A percentile compares a stretch with the other conserved stretches of the same genome.
Evolutionary conservation across 441 rosid species (phyloP).

Genomic region (Syzygium malaccense): DNA sequence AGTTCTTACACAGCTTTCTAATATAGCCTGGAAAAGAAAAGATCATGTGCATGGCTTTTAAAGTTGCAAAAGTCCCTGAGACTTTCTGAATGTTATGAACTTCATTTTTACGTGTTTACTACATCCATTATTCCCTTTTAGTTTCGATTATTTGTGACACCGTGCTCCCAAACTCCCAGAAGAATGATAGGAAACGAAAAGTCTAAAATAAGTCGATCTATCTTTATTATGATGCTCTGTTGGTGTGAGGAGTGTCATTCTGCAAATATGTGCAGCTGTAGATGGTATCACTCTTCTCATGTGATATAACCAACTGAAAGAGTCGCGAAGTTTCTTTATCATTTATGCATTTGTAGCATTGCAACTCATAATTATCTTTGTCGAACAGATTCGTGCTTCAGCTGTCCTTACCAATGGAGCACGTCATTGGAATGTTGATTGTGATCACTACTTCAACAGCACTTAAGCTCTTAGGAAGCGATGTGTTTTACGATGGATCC

Average conservation of each 20-base stretch:
- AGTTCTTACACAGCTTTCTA: background rate
- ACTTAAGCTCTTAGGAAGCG: constrained; percentile 27
- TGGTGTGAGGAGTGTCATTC: background rate
- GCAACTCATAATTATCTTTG: background rate
- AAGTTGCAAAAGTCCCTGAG: background rate
- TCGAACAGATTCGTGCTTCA: constrained; percentile 29
- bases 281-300: background rate
- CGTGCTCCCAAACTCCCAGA: background rate
- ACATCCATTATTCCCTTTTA: background rate
- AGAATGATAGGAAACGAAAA: background rate
- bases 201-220: background rate
- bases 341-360: background rate
- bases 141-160: background rate
- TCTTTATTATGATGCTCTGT: background rate
- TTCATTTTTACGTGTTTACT: background rate
- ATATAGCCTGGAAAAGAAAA: background rate
- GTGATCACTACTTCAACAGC: background rate
- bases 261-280: background rate
- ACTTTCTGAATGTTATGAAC: background rate
- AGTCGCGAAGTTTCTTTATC: background rate
- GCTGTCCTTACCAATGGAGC: constrained; percentile 41
- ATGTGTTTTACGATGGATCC: constrained; percentile 43
- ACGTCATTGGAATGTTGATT: constrained; percentile 31
- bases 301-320: background rate
- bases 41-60: background rate